These are phyloP conservation scores for Malassezia brasiliensis DNA, from an alignment of 1,284 basidiomycete species.

Conservation along the genomic window DNA sequence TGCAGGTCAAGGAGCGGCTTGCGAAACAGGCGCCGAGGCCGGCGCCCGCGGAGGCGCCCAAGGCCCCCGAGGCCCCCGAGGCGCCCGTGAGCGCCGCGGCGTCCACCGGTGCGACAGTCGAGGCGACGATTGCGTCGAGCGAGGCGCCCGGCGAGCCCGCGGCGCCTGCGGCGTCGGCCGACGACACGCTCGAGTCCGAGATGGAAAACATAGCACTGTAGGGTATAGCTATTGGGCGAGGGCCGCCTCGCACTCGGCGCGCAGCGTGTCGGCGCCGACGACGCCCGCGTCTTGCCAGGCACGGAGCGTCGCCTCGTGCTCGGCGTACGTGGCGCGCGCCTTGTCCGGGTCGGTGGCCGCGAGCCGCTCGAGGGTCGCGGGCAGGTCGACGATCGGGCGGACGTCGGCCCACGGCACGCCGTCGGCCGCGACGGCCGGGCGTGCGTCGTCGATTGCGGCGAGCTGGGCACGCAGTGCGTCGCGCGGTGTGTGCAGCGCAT, in stretches of 20 bases:
- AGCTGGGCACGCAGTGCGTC: neutral
- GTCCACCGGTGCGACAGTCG: neutral
- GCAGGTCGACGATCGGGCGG: slow-evolving; percentile 28
- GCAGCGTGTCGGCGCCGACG: slow-evolving; percentile 4
- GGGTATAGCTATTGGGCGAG: slow-evolving; percentile 4
- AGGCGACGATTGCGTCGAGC: neutral
- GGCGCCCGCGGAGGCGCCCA: too few relatives aligned
- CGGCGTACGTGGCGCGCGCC: neutral
- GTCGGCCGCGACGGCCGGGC: neutral
- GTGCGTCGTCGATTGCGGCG: neutral
- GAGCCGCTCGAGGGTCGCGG: slow-evolving; percentile 23
- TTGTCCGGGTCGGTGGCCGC: neutral
- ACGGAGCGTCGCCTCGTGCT: neutral
- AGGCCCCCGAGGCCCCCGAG: neutral
- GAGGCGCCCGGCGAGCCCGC: neutral
- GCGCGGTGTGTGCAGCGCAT: neutral
- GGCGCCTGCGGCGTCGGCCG: neutral
- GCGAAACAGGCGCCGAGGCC: neutral
- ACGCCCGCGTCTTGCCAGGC: slow-evolving; percentile 12
- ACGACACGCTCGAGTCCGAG: slow-evolving; percentile 2
- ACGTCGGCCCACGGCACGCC: slow-evolving; percentile 25
- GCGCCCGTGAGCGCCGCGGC: neutral
- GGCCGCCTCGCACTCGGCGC: slow-evolving; percentile 2
- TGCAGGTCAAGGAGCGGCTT: slow-evolving; percentile 12
- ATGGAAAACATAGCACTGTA: slow-evolving; percentile 18